Conservation (phyloP, 257 asterid genomes). For the Paulownia fortunei region DNA sequence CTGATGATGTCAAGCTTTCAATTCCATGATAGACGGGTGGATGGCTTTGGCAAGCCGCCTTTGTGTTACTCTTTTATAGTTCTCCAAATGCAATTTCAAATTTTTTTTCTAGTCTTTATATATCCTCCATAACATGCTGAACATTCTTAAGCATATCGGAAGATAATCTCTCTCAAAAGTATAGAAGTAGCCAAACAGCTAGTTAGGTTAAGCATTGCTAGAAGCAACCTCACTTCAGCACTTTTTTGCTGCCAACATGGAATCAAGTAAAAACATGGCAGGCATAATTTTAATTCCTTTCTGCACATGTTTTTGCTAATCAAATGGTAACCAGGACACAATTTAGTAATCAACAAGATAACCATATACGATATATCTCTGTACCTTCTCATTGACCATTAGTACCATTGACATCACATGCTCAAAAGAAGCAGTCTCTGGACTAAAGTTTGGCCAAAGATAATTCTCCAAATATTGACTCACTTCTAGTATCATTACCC, state of each 20-base stretch:
- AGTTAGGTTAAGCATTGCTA: neutral
- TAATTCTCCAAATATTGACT: slow-evolving; percentile 98
- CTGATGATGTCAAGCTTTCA: neutral
- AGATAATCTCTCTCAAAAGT: slow-evolving; percentile 13
- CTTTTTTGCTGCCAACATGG: slow-evolving; percentile 12
- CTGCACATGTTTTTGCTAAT: neutral
- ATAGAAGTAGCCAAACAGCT: neutral
- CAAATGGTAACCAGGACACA: neutral
- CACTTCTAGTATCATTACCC: slow-evolving; percentile 98
- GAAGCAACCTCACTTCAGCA: slow-evolving; percentile 14
- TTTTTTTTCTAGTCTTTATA: neutral
- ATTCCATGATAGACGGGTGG: neutral
- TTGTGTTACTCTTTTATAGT: neutral
- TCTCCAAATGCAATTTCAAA: neutral
- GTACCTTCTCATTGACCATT: slow-evolving; percentile 98
- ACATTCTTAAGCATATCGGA: neutral
- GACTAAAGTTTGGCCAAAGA: slow-evolving; percentile 91
- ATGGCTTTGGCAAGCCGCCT: neutral
- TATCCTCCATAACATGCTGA: neutral
- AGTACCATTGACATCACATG: slow-evolving; percentile 98
- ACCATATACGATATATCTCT: neutral
- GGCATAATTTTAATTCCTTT: neutral
- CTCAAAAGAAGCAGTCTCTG: slow-evolving; percentile 90
- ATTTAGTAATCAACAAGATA: slow-evolving; percentile 12
- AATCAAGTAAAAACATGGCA: slow-evolving; percentile 12